Base-by-base conservation (phyloP, 768 basidiomycete species). In the Suillus decipiens region DNA sequence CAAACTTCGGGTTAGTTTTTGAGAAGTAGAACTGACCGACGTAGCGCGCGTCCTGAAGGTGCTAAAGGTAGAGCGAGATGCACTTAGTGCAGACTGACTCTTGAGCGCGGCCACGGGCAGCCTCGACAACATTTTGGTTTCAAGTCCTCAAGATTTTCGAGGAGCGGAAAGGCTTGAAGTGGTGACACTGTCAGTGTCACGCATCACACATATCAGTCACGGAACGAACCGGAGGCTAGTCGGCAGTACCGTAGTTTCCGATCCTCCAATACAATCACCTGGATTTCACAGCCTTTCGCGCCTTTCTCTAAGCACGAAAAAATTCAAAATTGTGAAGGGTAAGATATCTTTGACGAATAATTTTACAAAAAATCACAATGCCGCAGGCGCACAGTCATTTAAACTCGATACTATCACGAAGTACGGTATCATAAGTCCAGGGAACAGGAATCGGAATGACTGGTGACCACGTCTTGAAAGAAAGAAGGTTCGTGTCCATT, bases 91-190 rank as follows among this genome's bases (percentile, higher is more conserved):
- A 68, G 80, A 78, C 67, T 82, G 83, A 73, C 81, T 84, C 77
- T 81, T 87, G 76, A 90, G 82, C 79, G 84, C 84, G 78, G 86
- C 85, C 78, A 85, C 84, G 75, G 89, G 86, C 80, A 91, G 84
- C 88, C 88, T 92, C 77, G 89, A 87, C 76, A 92, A 77, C 90
- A 92, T 92, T 90, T 85, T 87, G 79, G 75, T 71, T 73, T 53
- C 63, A 69, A 62, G 39, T 41, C 39, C 71, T 67, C 68, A 74
- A 77, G 74, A 75, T 75, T 82, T 84, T 82, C 77, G 72, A 71
- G 71, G 71, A 75, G 75, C 75, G 76, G 75, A 67, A 63, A 50
- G 48, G 28, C 48, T 50, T 50, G 73, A 71, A 69, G 70, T 74
- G 72, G 72, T 63, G 74, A 75, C 69, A 72, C 74, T 71, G 68